Conservation (phyloP, 108 stramenopile genomes). For the Skeletonema potamos region DNA sequence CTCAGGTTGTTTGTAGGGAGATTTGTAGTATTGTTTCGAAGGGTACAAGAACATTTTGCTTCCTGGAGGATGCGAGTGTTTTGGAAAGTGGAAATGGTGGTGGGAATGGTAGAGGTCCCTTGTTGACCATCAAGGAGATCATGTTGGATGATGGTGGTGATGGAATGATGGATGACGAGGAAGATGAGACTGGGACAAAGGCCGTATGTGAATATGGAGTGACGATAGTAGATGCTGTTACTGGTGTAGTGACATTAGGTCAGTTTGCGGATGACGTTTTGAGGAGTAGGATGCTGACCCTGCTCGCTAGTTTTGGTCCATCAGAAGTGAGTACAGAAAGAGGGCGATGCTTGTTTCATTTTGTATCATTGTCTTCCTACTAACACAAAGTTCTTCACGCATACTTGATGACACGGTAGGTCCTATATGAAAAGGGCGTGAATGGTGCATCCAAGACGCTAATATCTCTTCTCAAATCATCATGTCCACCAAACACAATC, state of each 20-base stretch:
- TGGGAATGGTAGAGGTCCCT: slow-evolving; percentile 51
- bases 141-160: slow-evolving; percentile 21
- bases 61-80: slow-evolving; percentile 74
- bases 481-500: slow-evolving; percentile 21
- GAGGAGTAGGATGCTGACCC: slow-evolving; percentile 91
- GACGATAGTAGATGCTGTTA: slow-evolving; percentile 88
- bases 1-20: slow-evolving; percentile 92
- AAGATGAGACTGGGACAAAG: slow-evolving; percentile 37
- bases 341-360: background rate
- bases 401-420: slow-evolving; percentile 13
- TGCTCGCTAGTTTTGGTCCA: slow-evolving; percentile 79
- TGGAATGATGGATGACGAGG: slow-evolving; percentile 8
- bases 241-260: slow-evolving; percentile 86
- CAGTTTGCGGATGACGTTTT: slow-evolving; percentile 97
- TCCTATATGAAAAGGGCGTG: slow-evolving; percentile 52
- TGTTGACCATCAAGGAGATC: slow-evolving; percentile 83
- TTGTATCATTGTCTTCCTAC: background rate
- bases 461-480: slow-evolving; percentile 45
- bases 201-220: slow-evolving; percentile 93
- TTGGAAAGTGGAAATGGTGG: slow-evolving; percentile 45
- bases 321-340: slow-evolving; percentile 71
- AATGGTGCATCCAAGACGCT: slow-evolving; percentile 59
- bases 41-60: slow-evolving; percentile 95
- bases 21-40: slow-evolving; percentile 85
- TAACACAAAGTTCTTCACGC: background rate